Conservation (phyloP, 202 grass and related monocot genomes). For the Digitaria exilis region DNA sequence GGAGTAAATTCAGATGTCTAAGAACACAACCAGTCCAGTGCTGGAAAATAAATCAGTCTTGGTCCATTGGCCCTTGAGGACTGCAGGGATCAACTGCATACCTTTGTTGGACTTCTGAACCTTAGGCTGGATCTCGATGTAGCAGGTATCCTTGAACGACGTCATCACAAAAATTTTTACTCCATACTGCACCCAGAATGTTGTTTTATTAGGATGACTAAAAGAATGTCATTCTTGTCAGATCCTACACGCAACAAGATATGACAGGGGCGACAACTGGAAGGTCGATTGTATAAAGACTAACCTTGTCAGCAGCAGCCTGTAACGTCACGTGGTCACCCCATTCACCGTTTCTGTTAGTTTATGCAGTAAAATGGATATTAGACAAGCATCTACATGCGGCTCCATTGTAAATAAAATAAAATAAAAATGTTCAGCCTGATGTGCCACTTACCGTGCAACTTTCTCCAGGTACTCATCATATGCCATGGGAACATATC, state of each 20-base stretch:
- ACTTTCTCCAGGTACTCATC: conserved; percentile 90
- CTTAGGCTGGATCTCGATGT: conserved; percentile 90
- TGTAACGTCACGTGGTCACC: conserved; percentile 98
- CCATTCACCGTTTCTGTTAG: conserved; percentile 85
- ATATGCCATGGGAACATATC: conserved; percentile 95
- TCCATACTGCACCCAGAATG: conserved; percentile 64
- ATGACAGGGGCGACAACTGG: conserved; percentile 31
- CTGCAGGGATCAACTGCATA: conserved; percentile 31
- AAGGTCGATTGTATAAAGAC: conserved; percentile 31
- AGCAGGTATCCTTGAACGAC: conserved; percentile 96
- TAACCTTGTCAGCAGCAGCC: conserved; percentile 93
- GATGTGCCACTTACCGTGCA: conserved; percentile 51
- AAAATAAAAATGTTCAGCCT: not conserved
- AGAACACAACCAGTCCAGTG: not conserved
- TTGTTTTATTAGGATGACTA: conserved; percentile 32
- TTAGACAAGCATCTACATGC: conserved; percentile 20
- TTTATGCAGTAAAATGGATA: conserved; percentile 29
- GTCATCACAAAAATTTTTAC: conserved; percentile 78
- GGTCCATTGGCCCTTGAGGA: not conserved
- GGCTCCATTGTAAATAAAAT: not conserved
- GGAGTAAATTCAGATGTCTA: not conserved
- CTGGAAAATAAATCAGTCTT: not conserved
- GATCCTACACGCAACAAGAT: conserved; percentile 5
- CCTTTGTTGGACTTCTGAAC: conserved; percentile 91
- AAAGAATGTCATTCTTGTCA: conserved; percentile 28